phyloP scores from a whole-genome alignment of 2,329 filamentous ascomycete genomes.

The Falciphora oryzae region DNA sequence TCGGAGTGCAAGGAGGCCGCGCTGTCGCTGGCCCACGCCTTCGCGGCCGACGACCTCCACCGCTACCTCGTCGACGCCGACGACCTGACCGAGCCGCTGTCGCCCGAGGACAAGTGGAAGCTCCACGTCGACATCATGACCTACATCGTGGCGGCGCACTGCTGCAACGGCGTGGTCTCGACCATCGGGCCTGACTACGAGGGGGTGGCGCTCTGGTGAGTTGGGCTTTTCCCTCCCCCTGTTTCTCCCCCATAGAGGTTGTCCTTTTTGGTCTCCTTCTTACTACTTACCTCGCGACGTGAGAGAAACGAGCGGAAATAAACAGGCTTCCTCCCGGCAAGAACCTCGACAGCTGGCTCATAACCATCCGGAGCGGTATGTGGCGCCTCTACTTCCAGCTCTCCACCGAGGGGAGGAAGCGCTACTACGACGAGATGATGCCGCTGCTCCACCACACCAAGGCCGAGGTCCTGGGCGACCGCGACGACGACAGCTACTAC shows the following conservation, averaged over 20 bases:
- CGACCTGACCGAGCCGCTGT: constrained; percentile 47
- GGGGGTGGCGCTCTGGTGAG: constrained; percentile 72
- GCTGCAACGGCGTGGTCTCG: constrained; percentile 67
- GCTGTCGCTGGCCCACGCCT: constrained; percentile 68
- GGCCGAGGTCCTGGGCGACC: constrained; percentile 58
- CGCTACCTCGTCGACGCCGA: constrained; percentile 68
- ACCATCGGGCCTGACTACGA: constrained; percentile 72
- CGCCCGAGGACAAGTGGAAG: constrained; percentile 65
- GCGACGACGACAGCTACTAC: constrained; percentile 68
- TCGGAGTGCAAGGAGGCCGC: constrained; percentile 67
- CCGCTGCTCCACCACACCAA: constrained; percentile 71
- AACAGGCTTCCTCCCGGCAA: constrained; percentile 68
- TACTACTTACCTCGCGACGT: neutral
- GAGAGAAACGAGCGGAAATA: constrained; percentile 8
- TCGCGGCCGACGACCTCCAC: constrained; percentile 67
- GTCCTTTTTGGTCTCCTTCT: neutral
- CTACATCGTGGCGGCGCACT: constrained; percentile 71
- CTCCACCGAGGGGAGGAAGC: constrained; percentile 61
- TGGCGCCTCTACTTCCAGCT: constrained; percentile 74
- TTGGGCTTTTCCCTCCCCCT: constrained; percentile 15
- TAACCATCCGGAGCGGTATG: constrained; percentile 66
- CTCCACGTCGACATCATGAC: constrained; percentile 73
- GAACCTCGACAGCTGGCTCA: constrained; percentile 68
- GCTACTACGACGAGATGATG: constrained; percentile 73
- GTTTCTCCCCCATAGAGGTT: neutral